phyloP scores from a whole-genome alignment of 1,284 basidiomycete species.

The Puccinia novopanici region DNA sequence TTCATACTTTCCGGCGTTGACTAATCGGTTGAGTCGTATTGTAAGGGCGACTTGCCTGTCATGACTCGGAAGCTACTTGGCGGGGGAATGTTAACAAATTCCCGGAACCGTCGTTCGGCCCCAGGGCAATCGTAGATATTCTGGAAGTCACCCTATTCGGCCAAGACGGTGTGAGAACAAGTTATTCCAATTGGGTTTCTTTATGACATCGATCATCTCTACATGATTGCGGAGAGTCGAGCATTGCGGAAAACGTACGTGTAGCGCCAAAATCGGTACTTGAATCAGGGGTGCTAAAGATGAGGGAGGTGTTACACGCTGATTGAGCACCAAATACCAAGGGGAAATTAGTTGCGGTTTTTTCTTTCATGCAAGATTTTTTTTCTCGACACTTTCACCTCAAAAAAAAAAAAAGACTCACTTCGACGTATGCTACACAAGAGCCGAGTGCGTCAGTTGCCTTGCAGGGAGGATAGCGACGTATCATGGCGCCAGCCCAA shows the following conservation, averaged over 20 bases:
- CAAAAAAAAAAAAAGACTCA: background rate
- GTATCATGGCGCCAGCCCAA: conserved; percentile 42
- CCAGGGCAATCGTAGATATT: conserved; percentile 38
- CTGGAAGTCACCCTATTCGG: conserved; percentile 36
- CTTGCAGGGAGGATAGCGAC: conserved; percentile 47
- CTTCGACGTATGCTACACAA: conserved; percentile 28
- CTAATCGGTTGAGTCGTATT: background rate
- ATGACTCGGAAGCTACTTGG: conserved; percentile 28
- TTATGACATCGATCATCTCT: too few relatives aligned
- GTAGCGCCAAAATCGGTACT: conserved; percentile 30
- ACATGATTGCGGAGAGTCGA: too few relatives aligned
- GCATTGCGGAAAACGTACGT: conserved; percentile 20
- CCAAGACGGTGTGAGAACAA: background rate
- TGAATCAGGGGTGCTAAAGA: conserved; percentile 6
- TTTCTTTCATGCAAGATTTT: background rate
- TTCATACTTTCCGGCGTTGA: background rate
- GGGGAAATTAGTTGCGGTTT: background rate
- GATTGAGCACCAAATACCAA: background rate
- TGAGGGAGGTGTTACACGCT: conserved; percentile 42
- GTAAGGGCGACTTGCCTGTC: conserved; percentile 11
- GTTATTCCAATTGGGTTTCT: background rate
- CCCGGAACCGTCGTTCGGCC: conserved; percentile 11
- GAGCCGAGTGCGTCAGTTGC: conserved; percentile 21
- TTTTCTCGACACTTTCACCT: background rate
- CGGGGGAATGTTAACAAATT: conserved; percentile 25